Evolutionary conservation across 495 filamentous ascomycete species (phyloP).

Genomic region (Filosporella fistucella): DNA sequence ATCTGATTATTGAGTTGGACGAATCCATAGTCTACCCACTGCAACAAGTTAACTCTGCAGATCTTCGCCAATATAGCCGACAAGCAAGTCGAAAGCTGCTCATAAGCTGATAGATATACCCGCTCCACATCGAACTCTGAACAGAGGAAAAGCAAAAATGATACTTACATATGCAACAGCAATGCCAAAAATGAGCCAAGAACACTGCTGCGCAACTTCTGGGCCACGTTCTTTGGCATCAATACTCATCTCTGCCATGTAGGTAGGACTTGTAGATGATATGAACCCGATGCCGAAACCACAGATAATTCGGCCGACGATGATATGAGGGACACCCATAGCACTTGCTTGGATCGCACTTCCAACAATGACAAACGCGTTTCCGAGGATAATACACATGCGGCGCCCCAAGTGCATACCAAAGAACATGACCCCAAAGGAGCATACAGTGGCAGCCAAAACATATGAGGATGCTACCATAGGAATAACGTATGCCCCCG

Average conservation of each 20-base stretch:
- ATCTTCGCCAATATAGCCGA: no score
- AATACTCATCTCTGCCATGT: slow-evolving; percentile 6
- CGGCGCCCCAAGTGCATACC: slow-evolving; percentile 21
- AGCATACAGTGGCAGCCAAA: slow-evolving; percentile 31
- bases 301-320: slow-evolving; percentile 6
- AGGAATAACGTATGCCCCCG: slow-evolving; percentile 29
- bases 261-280: neutral
- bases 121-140: no score
- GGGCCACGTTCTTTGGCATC: slow-evolving; percentile 7
- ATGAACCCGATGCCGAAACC: slow-evolving; percentile 19
- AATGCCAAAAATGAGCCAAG: neutral
- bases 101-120: no score
- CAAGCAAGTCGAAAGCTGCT: no score
- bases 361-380: slow-evolving; percentile 4
- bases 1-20: slow-evolving; percentile 24
- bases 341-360: slow-evolving; percentile 1
- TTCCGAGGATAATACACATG: slow-evolving; percentile 8
- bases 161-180: slow-evolving; percentile 15
- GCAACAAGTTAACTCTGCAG: no score
- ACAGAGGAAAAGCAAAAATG: no score
- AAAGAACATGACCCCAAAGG: slow-evolving; percentile 22
- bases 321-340: slow-evolving; percentile 1
- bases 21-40: slow-evolving; percentile 27
- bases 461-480: slow-evolving; percentile 32
- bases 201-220: neutral